Conservation (phyloP, 2,329 filamentous ascomycete genomes). For the Fusarium sp. region DNA sequence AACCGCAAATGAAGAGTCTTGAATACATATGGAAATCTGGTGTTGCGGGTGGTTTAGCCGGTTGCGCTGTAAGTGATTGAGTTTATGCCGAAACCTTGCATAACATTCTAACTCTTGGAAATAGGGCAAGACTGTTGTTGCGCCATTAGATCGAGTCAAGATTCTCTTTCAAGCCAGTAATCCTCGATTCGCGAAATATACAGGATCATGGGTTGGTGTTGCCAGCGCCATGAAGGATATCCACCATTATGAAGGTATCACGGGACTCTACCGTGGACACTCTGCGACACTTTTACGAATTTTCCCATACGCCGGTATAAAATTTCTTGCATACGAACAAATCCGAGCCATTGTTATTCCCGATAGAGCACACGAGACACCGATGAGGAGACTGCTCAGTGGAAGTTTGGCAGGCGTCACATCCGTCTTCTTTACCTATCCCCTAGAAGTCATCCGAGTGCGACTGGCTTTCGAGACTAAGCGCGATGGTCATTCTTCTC, state of each 20-base stretch:
- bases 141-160: slow-evolving; percentile 96
- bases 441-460: slow-evolving; percentile 91
- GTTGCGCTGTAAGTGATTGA: slow-evolving; percentile 79
- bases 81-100: not conserved
- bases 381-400: slow-evolving; percentile 77
- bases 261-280: slow-evolving; percentile 90
- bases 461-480: slow-evolving; percentile 95
- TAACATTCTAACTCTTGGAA: slow-evolving; percentile 17
- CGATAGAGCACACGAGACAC: slow-evolving; percentile 78
- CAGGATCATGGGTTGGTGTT: slow-evolving; percentile 87
- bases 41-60: slow-evolving; percentile 88
- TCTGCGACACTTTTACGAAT: slow-evolving; percentile 93
- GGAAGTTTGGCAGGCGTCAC: slow-evolving; percentile 85
- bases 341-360: slow-evolving; percentile 84
- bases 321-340: slow-evolving; percentile 98
- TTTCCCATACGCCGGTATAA: slow-evolving; percentile 97
- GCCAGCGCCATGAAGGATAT: slow-evolving; percentile 87
- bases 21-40: slow-evolving; percentile 88
- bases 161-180: slow-evolving; percentile 98
- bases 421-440: slow-evolving; percentile 96
- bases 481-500: slow-evolving; percentile 72
- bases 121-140: slow-evolving; percentile 94
- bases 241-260: slow-evolving; percentile 75
- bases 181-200: slow-evolving; percentile 92
- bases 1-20: slow-evolving; percentile 70